phyloP scores from a whole-genome alignment of 257 asterid species.

The Solanum stenotomum region DNA sequence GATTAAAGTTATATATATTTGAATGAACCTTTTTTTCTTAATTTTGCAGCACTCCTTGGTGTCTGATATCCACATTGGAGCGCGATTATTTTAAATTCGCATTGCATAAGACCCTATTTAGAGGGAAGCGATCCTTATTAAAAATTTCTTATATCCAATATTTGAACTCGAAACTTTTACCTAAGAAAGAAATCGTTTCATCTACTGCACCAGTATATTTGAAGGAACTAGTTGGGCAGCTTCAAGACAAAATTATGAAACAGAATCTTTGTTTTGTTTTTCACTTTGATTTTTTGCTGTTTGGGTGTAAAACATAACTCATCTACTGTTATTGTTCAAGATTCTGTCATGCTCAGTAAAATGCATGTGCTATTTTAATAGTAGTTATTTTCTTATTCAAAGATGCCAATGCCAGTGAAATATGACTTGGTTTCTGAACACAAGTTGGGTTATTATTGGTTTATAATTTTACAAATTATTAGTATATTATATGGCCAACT shows the following conservation, averaged over 20 bases:
- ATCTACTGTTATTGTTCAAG: not conserved
- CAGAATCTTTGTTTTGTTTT: conserved; percentile 44
- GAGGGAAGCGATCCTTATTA: accelerated
- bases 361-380: not conserved
- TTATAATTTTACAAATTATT: not conserved
- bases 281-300: conserved; percentile 10
- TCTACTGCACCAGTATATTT: not conserved
- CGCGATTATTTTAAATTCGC: too few relatives aligned
- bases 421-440: not conserved
- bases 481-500: not conserved
- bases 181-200: too few relatives aligned
- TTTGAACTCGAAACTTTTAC: too few relatives aligned
- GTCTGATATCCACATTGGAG: accelerated
- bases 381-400: not conserved
- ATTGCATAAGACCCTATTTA: accelerated
- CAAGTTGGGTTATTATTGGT: conserved; percentile 1
- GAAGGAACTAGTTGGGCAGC: not conserved
- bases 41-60: too few relatives aligned
- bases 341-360: not conserved
- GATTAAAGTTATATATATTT: not conserved
- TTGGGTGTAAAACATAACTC: not conserved
- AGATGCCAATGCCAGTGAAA: not conserved
- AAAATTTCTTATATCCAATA: too few relatives aligned
- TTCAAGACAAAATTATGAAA: conserved; percentile 24
- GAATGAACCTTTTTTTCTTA: too few relatives aligned